Conservation (phyloP, 768 basidiomycete genomes). For the Rhizopogon vulgaris region DNA sequence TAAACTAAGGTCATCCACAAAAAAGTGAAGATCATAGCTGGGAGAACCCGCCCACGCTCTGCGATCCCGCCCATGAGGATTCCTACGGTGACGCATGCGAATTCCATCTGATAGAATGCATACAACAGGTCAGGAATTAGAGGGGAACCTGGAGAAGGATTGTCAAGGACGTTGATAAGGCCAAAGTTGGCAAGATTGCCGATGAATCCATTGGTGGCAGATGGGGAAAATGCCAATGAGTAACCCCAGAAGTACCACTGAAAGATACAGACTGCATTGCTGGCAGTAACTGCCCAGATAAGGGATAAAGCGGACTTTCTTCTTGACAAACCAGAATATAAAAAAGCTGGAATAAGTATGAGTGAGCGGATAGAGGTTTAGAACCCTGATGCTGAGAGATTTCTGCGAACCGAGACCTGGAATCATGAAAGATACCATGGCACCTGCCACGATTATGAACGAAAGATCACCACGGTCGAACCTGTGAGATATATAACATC, state of each 20-base stretch:
- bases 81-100: slow-evolving; percentile 73
- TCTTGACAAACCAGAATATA: slow-evolving; percentile 68
- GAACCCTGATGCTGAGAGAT: slow-evolving; percentile 3
- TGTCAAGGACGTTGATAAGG: slow-evolving; percentile 60
- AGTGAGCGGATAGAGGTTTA: background rate
- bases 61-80: slow-evolving; percentile 78
- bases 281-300: slow-evolving; percentile 70
- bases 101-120: slow-evolving; percentile 85
- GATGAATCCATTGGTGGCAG: slow-evolving; percentile 70
- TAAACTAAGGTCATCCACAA: slow-evolving; percentile 85
- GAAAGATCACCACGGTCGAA: slow-evolving; percentile 68
- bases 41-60: slow-evolving; percentile 80
- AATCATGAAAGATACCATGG: slow-evolving; percentile 74
- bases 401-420: slow-evolving; percentile 55
- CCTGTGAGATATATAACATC: slow-evolving; percentile 25
- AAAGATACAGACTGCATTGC: slow-evolving; percentile 71
- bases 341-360: slow-evolving; percentile 43
- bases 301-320: slow-evolving; percentile 66
- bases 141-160: slow-evolving; percentile 73
- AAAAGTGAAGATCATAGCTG: slow-evolving; percentile 77
- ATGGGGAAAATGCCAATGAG: slow-evolving; percentile 75
- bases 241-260: slow-evolving; percentile 86
- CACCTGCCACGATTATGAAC: slow-evolving; percentile 63
- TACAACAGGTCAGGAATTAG: slow-evolving; percentile 80
- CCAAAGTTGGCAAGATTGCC: slow-evolving; percentile 80